Percentiles rank a stretch among this genome's conserved stretches.
These are phyloP conservation scores for Rhodotorula sp. DNA, from an alignment of 1,284 basidiomycete genomes.

Conservation along the genomic window DNA sequence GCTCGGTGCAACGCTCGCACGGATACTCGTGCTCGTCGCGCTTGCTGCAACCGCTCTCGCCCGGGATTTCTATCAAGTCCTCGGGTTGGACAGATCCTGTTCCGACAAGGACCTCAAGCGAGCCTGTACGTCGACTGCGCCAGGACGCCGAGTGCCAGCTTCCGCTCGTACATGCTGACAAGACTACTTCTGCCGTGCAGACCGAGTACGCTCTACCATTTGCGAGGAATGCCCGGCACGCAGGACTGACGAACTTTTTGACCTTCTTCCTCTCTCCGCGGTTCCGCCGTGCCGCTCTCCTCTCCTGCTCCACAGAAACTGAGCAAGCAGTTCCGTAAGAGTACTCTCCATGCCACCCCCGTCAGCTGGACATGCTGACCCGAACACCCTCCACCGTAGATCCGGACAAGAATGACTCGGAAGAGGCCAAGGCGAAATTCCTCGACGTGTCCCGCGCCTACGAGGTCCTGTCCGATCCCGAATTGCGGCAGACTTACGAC, in stretches of 20 bases:
- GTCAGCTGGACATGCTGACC: neutral
- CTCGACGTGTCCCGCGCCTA: constrained; percentile 62
- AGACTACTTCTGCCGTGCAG: neutral
- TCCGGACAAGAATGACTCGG: constrained; percentile 84
- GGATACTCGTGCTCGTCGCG: constrained; percentile 14
- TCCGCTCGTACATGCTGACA: constrained; percentile 2
- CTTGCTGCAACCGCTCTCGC: constrained; percentile 14
- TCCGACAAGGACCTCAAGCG: constrained; percentile 83
- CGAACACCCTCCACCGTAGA: constrained; percentile 15
- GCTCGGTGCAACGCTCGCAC: neutral
- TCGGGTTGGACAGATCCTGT: constrained; percentile 66
- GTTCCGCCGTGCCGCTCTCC: too few relatives aligned
- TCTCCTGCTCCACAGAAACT: constrained; percentile 57
- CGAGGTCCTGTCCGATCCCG: constrained; percentile 79
- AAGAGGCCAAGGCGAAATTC: constrained; percentile 49
- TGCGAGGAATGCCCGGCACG: neutral
- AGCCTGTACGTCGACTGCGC: constrained; percentile 61
- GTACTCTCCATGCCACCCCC: neutral
- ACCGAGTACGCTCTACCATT: constrained; percentile 14
- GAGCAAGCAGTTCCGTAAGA: constrained; percentile 73
- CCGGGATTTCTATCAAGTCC: constrained; percentile 48
- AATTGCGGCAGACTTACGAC: constrained; percentile 91
- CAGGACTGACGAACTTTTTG: neutral
- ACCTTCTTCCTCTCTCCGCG: neutral
- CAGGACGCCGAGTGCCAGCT: neutral